These are phyloP conservation scores for Magnusiomyces tetraspermus DNA, from an alignment of 1,139 yeast species.

Conservation along the genomic window DNA sequence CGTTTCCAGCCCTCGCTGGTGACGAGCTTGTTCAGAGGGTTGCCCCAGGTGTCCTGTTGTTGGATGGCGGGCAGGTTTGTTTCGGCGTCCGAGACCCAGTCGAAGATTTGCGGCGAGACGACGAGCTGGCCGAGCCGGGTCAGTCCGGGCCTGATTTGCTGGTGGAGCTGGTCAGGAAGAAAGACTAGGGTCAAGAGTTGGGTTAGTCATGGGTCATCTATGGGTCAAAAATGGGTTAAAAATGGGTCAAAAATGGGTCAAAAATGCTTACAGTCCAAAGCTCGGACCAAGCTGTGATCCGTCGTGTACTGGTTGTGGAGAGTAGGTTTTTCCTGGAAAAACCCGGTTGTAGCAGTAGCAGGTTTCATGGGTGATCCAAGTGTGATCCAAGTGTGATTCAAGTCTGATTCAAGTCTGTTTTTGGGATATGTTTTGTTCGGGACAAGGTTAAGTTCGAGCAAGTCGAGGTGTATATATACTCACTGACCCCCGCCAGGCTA, in stretches of 20 bases:
- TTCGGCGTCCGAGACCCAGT: slow-evolving; percentile 29
- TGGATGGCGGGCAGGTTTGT: slow-evolving; percentile 24
- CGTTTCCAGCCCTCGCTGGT: slow-evolving; percentile 29
- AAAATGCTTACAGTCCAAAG: slow-evolving; percentile 14
- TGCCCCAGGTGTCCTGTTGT: slow-evolving; percentile 28
- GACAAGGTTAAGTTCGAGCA: no score
- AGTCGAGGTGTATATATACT: no score
- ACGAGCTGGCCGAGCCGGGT: slow-evolving; percentile 22
- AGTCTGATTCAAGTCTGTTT: no score
- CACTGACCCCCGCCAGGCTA: no score
- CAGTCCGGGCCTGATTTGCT: slow-evolving; percentile 17
- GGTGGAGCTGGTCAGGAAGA: slow-evolving; percentile 14
- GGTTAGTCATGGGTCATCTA: no score
- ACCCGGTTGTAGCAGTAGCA: slow-evolving; percentile 26
- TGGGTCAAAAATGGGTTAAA: neutral
- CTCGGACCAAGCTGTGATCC: slow-evolving; percentile 23
- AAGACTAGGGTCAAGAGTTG: slow-evolving; percentile 12
- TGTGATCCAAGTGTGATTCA: no score
- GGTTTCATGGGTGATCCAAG: slow-evolving; percentile 5
- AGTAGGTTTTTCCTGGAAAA: slow-evolving; percentile 23
- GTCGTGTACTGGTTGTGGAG: slow-evolving; percentile 22
- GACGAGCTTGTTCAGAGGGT: slow-evolving; percentile 21
- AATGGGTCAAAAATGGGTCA: neutral
- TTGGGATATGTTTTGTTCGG: no score
- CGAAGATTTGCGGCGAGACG: slow-evolving; percentile 20